Conservation (phyloP, 306 rosid genomes). For the Fragaria vesca region DNA sequence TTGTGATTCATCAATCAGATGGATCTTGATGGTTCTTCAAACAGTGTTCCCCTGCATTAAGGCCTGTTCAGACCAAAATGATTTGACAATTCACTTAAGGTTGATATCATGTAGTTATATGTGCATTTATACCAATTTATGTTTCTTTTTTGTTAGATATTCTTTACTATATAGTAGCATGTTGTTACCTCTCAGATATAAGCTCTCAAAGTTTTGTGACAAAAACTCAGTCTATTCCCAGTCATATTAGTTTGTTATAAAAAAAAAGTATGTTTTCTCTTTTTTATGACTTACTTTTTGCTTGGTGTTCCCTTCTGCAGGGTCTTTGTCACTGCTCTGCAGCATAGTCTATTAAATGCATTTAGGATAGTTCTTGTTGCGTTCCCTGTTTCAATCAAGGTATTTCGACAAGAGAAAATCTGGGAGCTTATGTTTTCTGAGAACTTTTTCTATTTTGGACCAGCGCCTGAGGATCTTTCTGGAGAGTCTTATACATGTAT, state of each 20-base stretch:
- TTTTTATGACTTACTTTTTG: slow-evolving; percentile 15
- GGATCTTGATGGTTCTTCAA: slow-evolving; percentile 77
- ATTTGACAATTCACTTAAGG: slow-evolving; percentile 75
- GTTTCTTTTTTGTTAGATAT: background rate
- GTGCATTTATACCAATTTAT: slow-evolving; percentile 13
- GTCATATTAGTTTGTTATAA: background rate
- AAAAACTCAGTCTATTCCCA: background rate
- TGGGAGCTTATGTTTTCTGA: slow-evolving; percentile 96
- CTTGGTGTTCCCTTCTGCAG: slow-evolving; percentile 41
- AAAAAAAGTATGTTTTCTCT: background rate
- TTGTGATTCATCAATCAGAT: slow-evolving; percentile 71
- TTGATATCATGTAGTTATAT: slow-evolving; percentile 27
- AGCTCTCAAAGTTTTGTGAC: background rate
- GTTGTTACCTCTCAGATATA: background rate
- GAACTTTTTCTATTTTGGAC: slow-evolving; percentile 71
- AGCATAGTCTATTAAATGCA: slow-evolving; percentile 59
- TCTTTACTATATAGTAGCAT: background rate
- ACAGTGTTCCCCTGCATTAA: slow-evolving; percentile 80
- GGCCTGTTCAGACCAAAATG: slow-evolving; percentile 82
- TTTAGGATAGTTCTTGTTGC: slow-evolving; percentile 71
- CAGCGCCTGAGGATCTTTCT: slow-evolving; percentile 47
- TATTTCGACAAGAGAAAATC: slow-evolving; percentile 77
- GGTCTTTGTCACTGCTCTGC: slow-evolving; percentile 67
- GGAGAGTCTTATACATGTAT: slow-evolving; percentile 33
- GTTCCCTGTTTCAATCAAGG: slow-evolving; percentile 57